A percentile compares a stretch with the other conserved stretches of the same genome.
phyloP scores from a whole-genome alignment of 441 rosid genomes.

The Arabidopsis lyrata region DNA sequence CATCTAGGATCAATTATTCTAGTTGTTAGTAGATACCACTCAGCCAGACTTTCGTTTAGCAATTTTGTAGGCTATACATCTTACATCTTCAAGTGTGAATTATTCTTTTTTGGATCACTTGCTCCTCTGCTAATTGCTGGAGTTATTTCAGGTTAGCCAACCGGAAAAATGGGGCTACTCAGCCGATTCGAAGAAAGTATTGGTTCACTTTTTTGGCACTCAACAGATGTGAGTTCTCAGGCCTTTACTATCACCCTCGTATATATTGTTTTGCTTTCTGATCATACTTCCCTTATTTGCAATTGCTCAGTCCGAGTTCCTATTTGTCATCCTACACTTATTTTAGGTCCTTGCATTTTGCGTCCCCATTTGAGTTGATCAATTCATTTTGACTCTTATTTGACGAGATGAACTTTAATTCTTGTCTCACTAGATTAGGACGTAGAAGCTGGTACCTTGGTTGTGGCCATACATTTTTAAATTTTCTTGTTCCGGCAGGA shows the following conservation, averaged over 20 bases:
- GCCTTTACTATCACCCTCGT: constrained; percentile 6
- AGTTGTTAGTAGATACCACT: neutral
- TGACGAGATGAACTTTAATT: constrained; percentile 4
- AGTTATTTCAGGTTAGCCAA: constrained; percentile 76
- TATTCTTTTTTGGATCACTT: neutral
- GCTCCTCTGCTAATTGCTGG: constrained; percentile 31
- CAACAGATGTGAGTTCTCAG: constrained; percentile 87
- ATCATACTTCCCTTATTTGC: neutral
- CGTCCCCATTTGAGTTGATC: neutral
- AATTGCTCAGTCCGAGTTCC: neutral
- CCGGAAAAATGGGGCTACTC: constrained; percentile 96
- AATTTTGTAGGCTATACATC: neutral
- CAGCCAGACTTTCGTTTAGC: neutral
- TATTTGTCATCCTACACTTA: neutral
- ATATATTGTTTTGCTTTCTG: neutral
- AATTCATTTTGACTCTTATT: neutral
- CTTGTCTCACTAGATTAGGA: constrained; percentile 21
- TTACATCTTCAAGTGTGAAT: constrained; percentile 1
- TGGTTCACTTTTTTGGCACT: constrained; percentile 96
- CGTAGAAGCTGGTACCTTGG: constrained; percentile 18
- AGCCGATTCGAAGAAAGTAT: constrained; percentile 90
- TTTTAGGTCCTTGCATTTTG: neutral
- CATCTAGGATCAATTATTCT: neutral
- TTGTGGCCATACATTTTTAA: neutral
- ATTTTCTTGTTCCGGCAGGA: neutral